Evolutionary conservation across 1,139 yeast species (phyloP).

Genomic region (Yamadazyma conglobata): DNA sequence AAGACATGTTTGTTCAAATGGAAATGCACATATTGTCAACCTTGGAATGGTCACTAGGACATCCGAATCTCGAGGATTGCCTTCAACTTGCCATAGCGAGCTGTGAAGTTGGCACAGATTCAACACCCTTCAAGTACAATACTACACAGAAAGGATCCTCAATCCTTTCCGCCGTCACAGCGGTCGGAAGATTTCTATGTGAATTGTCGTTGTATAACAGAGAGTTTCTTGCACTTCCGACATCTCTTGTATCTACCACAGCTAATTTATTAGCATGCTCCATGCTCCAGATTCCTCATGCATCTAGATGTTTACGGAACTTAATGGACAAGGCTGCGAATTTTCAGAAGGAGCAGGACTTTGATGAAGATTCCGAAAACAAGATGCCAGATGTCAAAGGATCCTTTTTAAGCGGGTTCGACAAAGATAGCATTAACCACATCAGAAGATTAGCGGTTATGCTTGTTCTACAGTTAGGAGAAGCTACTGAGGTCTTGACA

Average conservation of each 20-base stretch:
- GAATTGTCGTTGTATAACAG: conserved; percentile 76
- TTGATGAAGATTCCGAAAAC: conserved; percentile 29
- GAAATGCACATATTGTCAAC: conserved; percentile 85
- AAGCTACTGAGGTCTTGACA: conserved; percentile 53
- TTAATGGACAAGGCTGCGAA: conserved; percentile 17
- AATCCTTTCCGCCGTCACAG: conserved; percentile 48
- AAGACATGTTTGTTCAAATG: conserved; percentile 92
- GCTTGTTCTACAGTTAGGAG: conserved; percentile 43
- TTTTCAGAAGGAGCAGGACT: conserved; percentile 8
- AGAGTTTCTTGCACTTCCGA: conserved; percentile 55
- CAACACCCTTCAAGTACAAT: conserved; percentile 35
- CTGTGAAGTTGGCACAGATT: conserved; percentile 18
- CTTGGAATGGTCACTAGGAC: conserved; percentile 75
- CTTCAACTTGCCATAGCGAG: conserved; percentile 50
- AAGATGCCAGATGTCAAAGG: conserved; percentile 40
- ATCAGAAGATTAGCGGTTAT: conserved; percentile 45
- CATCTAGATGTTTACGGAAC: conserved; percentile 27
- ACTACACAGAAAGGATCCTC: conserved; percentile 18
- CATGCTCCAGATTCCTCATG: conserved; percentile 48
- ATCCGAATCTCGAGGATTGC: conserved; percentile 60
- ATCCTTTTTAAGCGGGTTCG: conserved; percentile 54
- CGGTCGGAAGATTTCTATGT: conserved; percentile 64
- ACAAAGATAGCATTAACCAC: conserved; percentile 35
- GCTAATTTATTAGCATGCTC: conserved; percentile 73
- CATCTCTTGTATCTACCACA: conserved; percentile 64